These are phyloP conservation scores for Spiraea crenata DNA, from an alignment of 331 rosid genomes.

Conservation along the genomic window DNA sequence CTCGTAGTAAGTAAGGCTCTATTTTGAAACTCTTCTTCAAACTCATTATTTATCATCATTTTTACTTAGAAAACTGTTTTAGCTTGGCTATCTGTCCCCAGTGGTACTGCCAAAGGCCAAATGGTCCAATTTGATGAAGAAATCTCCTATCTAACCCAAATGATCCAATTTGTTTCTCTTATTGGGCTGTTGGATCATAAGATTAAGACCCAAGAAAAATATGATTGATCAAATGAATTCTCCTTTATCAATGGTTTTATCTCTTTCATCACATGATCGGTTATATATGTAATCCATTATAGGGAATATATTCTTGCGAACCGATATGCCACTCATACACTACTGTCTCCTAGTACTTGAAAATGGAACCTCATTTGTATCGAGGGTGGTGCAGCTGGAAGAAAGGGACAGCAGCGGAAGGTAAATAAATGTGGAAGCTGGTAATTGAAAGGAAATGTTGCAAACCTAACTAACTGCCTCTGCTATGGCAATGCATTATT, in stretches of 20 bases:
- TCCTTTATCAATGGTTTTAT: too few relatives aligned
- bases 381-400: constrained; percentile 30
- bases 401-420: constrained; percentile 43
- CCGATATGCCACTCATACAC: not conserved
- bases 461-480: not conserved
- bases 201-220: not conserved
- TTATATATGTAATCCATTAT: too few relatives aligned
- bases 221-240: too few relatives aligned
- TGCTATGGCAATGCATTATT: not conserved
- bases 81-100: not conserved
- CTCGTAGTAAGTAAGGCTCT: not conserved
- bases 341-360: not conserved
- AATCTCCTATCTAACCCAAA: not conserved
- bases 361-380: not conserved
- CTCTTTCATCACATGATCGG: too few relatives aligned
- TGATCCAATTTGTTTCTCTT: too few relatives aligned
- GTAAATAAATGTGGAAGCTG: constrained; percentile 32
- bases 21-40: constrained; percentile 3
- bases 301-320: too few relatives aligned
- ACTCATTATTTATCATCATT: not conserved
- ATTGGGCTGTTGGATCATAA: not conserved
- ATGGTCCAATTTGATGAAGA: not conserved
- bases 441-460: constrained; percentile 22
- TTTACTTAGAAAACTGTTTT: not conserved
- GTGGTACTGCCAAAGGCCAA: not conserved